These are phyloP conservation scores for Sungouiozyma intestinalis DNA, from an alignment of 805 yeast genomes.

Conservation along the genomic window DNA sequence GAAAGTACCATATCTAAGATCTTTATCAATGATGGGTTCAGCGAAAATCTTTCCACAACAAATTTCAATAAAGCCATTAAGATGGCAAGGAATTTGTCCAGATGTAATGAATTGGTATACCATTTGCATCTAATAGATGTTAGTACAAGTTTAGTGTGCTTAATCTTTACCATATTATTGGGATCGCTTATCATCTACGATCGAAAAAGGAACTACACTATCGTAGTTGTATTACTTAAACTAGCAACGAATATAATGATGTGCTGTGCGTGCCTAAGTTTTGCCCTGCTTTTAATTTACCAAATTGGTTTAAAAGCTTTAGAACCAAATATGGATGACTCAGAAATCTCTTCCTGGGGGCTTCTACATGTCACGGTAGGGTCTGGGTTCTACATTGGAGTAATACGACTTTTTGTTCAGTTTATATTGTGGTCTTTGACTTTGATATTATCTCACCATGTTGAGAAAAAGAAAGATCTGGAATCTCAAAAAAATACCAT, in stretches of 20 bases:
- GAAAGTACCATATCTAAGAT: constrained; percentile 13
- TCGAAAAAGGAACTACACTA: background rate
- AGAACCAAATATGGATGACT: background rate
- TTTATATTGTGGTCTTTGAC: background rate
- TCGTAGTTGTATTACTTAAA: background rate
- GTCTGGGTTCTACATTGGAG: background rate
- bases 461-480: background rate
- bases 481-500: background rate
- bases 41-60: background rate
- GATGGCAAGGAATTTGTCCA: constrained; percentile 6
- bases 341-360: background rate
- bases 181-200: background rate
- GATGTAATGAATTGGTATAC: background rate
- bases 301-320: background rate
- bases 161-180: background rate
- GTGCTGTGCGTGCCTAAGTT: background rate
- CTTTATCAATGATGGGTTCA: constrained; percentile 4
- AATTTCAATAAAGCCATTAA: constrained; percentile 6
- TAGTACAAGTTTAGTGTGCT: background rate
- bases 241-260: background rate
- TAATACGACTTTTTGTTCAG: background rate
- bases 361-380: background rate
- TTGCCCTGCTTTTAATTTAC: background rate
- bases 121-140: background rate
- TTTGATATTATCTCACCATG: background rate